phyloP scores from a whole-genome alignment of 495 filamentous ascomycete species.

The Penicillium ucsense region DNA sequence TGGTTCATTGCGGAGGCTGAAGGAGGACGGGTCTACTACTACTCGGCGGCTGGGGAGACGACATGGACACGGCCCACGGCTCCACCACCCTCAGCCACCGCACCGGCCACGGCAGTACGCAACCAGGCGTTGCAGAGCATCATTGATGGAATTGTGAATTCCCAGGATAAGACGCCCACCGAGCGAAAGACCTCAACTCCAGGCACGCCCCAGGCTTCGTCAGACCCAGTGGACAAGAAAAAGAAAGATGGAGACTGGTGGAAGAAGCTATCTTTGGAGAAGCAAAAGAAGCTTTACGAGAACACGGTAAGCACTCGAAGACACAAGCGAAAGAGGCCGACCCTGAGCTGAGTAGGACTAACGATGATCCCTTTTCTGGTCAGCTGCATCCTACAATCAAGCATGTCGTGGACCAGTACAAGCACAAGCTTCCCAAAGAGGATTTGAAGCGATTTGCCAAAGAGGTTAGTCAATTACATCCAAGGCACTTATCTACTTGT shows the following conservation, averaged over 20 bases:
- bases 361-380: not conserved
- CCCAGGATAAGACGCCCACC: conserved; percentile 52
- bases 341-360: not conserved
- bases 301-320: conserved; percentile 57
- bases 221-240: conserved; percentile 51
- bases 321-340: not conserved
- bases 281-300: conserved; percentile 88
- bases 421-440: conserved; percentile 72
- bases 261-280: conserved; percentile 67
- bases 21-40: conserved; percentile 65
- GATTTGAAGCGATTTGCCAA: conserved; percentile 82
- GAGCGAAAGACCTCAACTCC: conserved; percentile 47
- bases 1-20: conserved; percentile 69
- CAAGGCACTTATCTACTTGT: not conserved
- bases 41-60: conserved; percentile 60
- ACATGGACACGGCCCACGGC: conserved; percentile 69
- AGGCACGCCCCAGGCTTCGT: conserved; percentile 36
- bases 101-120: conserved; percentile 52
- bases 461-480: conserved; percentile 43
- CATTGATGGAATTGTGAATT: conserved; percentile 70
- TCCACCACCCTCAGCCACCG: conserved; percentile 51
- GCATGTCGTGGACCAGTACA: conserved; percentile 76
- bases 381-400: conserved; percentile 78
- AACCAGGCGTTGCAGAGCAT: conserved; percentile 69
- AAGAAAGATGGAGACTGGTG: conserved; percentile 61